Conservation (phyloP, 2,329 filamentous ascomycete genomes). For the Diplodia scrobiculata region DNA sequence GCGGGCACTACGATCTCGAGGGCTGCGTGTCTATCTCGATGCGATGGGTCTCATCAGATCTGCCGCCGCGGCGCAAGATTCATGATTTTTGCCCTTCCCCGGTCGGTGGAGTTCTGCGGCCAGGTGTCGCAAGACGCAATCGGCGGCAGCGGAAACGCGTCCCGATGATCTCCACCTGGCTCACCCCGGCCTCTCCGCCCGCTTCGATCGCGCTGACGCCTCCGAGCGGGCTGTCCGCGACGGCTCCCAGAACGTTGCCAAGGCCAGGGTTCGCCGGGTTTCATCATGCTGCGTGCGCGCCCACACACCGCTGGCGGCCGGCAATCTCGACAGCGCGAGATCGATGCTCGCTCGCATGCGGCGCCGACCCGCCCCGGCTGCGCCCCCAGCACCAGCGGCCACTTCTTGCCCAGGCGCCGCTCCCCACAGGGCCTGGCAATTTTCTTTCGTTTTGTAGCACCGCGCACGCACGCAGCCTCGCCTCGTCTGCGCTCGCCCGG, state of each 20-base stretch:
- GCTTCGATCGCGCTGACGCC: conserved; percentile 6
- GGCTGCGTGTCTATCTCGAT: conserved; percentile 25
- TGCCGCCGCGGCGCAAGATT: conserved; percentile 6
- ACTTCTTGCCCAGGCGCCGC: not conserved
- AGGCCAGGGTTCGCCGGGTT: conserved; percentile 21
- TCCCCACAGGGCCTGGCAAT: conserved; percentile 14
- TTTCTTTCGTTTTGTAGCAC: conserved; percentile 27
- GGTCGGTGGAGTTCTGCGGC: conserved; percentile 23
- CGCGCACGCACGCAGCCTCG: conserved; percentile 18
- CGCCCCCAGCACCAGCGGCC: conserved; percentile 1
- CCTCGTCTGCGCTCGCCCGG: conserved; percentile 19
- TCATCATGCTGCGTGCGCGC: conserved; percentile 22
- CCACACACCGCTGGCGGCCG: conserved; percentile 17
- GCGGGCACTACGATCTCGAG: conserved; percentile 5
- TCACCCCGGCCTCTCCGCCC: conserved; percentile 13
- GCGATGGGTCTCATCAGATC: conserved; percentile 27
- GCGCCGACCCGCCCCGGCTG: conserved; percentile 12
- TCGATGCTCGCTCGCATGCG: conserved; percentile 16
- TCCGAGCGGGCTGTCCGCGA: conserved; percentile 12
- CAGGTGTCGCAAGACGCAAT: conserved; percentile 10
- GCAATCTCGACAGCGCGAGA: conserved; percentile 3
- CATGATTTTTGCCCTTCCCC: conserved; percentile 3
- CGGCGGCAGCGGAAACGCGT: conserved; percentile 19
- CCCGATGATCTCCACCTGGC: conserved; percentile 24
- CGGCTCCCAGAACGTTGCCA: conserved; percentile 15